Evolutionary conservation across 2,329 filamentous ascomycete species (phyloP).

Genomic region (Cordyceps fumosorosea): DNA sequence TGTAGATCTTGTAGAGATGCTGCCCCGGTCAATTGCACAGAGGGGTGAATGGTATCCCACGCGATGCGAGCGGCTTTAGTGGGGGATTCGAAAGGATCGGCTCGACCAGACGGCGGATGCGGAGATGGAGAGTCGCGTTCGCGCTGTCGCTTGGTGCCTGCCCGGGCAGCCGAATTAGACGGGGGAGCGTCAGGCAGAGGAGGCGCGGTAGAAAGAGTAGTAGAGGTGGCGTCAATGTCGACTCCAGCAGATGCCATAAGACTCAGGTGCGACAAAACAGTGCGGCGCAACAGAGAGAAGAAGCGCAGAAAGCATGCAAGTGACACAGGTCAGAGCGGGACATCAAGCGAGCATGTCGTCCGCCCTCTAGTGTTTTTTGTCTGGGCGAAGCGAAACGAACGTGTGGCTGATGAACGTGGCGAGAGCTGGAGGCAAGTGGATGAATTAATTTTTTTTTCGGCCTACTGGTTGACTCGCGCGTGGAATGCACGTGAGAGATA

Average conservation of each 20-base stretch:
- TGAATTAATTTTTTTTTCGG: conserved; percentile 19
- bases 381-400: conserved; percentile 23
- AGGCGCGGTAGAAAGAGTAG: neutral
- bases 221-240: conserved; percentile 9
- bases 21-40: conserved; percentile 44
- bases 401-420: conserved; percentile 40
- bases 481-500: conserved; percentile 7
- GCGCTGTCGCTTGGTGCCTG: conserved; percentile 36
- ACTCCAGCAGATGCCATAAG: conserved; percentile 8
- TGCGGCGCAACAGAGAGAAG: neutral
- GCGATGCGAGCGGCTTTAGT: conserved; percentile 48
- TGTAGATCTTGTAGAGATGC: conserved; percentile 39
- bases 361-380: conserved; percentile 1
- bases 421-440: conserved; percentile 28
- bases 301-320: conserved; percentile 4
- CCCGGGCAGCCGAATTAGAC: conserved; percentile 19
- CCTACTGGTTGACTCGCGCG: conserved; percentile 6
- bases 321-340: conserved; percentile 1
- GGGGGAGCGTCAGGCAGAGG: conserved; percentile 18
- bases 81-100: conserved; percentile 40
- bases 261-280: neutral
- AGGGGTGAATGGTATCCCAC: conserved; percentile 35
- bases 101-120: conserved; percentile 22
- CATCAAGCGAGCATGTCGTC: conserved; percentile 12
- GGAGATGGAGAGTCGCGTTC: conserved; percentile 40